These are phyloP conservation scores for Aspergillus baeticus DNA, from an alignment of 495 filamentous ascomycete genomes.

Conservation along the genomic window DNA sequence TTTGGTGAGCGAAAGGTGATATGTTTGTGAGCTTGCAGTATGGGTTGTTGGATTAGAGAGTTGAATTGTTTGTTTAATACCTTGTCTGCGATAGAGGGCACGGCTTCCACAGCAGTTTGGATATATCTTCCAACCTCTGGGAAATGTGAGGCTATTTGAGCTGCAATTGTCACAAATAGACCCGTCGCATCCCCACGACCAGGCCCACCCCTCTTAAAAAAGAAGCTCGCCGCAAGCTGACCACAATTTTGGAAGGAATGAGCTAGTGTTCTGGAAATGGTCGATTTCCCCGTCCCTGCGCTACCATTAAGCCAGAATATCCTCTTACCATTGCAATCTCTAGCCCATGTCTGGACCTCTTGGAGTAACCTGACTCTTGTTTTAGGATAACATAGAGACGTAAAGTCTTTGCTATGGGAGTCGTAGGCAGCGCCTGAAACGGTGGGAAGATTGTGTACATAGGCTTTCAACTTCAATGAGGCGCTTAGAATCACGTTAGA, in stretches of 20 bases:
- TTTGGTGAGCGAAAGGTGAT: no score
- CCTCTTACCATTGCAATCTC: background rate
- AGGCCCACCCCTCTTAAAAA: background rate
- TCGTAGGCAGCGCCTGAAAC: no score
- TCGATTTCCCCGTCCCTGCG: slow-evolving; percentile 1
- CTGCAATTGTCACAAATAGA: background rate
- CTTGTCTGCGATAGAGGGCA: background rate
- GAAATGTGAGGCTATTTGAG: background rate
- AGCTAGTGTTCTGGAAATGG: background rate
- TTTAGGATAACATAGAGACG: background rate
- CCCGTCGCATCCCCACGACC: background rate
- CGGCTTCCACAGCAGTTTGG: background rate
- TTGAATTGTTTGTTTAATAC: slow-evolving; percentile 35
- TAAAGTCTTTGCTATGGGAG: no score
- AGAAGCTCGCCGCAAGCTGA: background rate
- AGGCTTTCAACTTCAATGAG: no score
- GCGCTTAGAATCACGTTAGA: no score
- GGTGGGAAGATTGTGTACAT: no score
- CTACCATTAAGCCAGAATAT: slow-evolving; percentile 1
- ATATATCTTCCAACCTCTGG: background rate
- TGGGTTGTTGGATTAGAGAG: slow-evolving; percentile 41
- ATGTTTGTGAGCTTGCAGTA: slow-evolving; percentile 4
- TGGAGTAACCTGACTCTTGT: background rate
- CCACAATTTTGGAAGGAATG: background rate
- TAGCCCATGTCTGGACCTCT: background rate